phyloP scores from a whole-genome alignment of 2,329 filamentous ascomycete genomes.

The Fusarium sp. region DNA sequence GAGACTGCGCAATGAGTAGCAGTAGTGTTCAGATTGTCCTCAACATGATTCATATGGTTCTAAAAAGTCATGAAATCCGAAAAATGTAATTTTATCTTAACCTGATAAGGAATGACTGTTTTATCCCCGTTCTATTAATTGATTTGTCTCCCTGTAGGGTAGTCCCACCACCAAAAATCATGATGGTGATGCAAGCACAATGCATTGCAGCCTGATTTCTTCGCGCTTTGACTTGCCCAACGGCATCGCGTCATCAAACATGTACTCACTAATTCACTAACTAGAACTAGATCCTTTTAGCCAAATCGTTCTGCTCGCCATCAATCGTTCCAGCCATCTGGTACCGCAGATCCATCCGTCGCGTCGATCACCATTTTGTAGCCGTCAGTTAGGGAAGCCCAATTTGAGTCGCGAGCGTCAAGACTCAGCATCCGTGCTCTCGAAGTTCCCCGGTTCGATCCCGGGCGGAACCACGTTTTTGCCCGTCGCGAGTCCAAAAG shows the following conservation, averaged over 20 bases:
- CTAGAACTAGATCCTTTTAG: background rate
- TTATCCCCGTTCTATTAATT: background rate
- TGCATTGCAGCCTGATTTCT: background rate
- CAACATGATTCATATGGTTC: no score
- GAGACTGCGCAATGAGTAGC: accelerated
- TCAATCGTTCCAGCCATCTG: background rate
- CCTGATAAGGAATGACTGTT: background rate
- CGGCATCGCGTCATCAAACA: background rate
- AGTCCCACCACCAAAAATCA: background rate
- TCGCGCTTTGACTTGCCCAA: background rate
- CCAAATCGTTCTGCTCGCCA: background rate
- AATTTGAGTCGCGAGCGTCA: background rate
- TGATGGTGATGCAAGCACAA: background rate
- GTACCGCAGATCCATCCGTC: background rate
- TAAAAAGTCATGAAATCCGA: accelerated
- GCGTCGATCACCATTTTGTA: background rate
- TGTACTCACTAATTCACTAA: background rate
- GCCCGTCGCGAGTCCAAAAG: accelerated
- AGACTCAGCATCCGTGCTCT: background rate
- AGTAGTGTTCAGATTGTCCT: no score
- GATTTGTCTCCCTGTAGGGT: background rate
- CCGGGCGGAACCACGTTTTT: constrained; percentile 15
- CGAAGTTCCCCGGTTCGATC: constrained; percentile 22
- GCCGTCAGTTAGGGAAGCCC: background rate
- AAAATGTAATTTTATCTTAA: accelerated